Percentiles rank a stretch among this genome's conserved stretches.
Evolutionary conservation across 768 basidiomycete species (phyloP).

Genomic region (Psilocybe azurescens): DNA sequence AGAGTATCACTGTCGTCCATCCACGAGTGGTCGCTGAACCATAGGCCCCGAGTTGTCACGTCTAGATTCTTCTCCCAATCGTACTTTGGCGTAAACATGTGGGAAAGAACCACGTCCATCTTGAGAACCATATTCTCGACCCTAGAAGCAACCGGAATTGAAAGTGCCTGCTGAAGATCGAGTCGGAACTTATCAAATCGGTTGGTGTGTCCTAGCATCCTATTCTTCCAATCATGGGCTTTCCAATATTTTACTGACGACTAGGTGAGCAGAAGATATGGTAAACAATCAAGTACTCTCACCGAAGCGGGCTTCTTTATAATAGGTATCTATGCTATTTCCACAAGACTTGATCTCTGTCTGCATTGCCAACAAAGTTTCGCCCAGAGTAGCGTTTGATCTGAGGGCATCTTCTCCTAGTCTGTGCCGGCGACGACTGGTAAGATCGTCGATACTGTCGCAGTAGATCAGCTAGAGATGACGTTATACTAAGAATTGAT

Average conservation of each 20-base stretch:
- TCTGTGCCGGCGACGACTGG: neutral
- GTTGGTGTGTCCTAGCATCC: slow-evolving; percentile 19
- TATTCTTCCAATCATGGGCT: slow-evolving; percentile 26
- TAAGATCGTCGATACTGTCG: slow-evolving; percentile 4
- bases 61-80: slow-evolving; percentile 25
- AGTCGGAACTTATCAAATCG: slow-evolving; percentile 20
- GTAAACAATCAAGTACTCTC: neutral
- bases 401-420: neutral
- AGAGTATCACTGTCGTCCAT: slow-evolving; percentile 16
- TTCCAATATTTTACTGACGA: slow-evolving; percentile 24
- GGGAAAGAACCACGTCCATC: slow-evolving; percentile 19
- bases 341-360: slow-evolving; percentile 23
- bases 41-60: slow-evolving; percentile 6
- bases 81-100: slow-evolving; percentile 17
- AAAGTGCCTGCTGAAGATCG: slow-evolving; percentile 15
- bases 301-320: slow-evolving; percentile 25
- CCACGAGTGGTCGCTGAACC: slow-evolving; percentile 13
- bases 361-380: slow-evolving; percentile 12
- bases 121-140: slow-evolving; percentile 19
- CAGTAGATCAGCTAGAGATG: neutral
- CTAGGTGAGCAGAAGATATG: neutral
- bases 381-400: slow-evolving; percentile 7
- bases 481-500: neutral
- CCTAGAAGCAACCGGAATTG: slow-evolving; percentile 17
- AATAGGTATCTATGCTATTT: slow-evolving; percentile 30